Evolutionary conservation across 164 flowering plant species (phyloP).

Genomic region (Vitis labrusca): DNA sequence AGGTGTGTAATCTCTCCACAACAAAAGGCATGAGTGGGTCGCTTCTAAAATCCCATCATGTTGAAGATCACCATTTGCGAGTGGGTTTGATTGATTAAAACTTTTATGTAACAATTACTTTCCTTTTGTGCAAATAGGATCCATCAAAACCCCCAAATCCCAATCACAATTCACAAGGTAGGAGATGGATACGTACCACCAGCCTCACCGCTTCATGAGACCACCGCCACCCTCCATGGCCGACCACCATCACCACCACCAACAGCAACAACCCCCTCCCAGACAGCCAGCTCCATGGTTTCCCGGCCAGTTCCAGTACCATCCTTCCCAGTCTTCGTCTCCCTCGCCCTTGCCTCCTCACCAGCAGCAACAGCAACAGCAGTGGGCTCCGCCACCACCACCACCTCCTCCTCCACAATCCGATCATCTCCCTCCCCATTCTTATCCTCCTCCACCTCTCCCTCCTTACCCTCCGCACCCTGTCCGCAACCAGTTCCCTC

Average conservation of each 20-base stretch:
- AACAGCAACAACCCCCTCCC: slow-evolving; percentile 25
- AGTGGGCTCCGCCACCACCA: slow-evolving; percentile 29
- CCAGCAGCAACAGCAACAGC: slow-evolving; percentile 21
- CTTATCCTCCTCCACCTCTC: slow-evolving; percentile 29
- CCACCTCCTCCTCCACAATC: slow-evolving; percentile 20
- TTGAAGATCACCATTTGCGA: too few relatives aligned
- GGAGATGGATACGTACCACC: slow-evolving; percentile 43
- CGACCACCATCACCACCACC: slow-evolving; percentile 27
- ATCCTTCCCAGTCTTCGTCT: slow-evolving; percentile 26
- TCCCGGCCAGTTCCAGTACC: slow-evolving; percentile 56
- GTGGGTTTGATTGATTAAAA: too few relatives aligned
- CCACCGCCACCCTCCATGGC: slow-evolving; percentile 44
- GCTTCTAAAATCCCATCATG: too few relatives aligned
- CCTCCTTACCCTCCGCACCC: slow-evolving; percentile 27
- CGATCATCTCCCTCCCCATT: slow-evolving; percentile 21
- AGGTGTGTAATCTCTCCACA: too few relatives aligned
- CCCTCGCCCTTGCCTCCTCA: slow-evolving; percentile 21
- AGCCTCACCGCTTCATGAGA: slow-evolving; percentile 42
- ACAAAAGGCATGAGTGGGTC: too few relatives aligned
- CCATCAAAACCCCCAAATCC: slow-evolving; percentile 1
- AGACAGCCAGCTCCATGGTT: slow-evolving; percentile 42
- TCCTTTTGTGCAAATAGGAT: too few relatives aligned
- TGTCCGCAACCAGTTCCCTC: slow-evolving; percentile 29
- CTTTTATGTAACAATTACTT: too few relatives aligned
- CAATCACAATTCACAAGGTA: background rate